phyloP scores from a whole-genome alignment of 2,329 filamentous ascomycete species.

The Aspergillus novofumigatus region DNA sequence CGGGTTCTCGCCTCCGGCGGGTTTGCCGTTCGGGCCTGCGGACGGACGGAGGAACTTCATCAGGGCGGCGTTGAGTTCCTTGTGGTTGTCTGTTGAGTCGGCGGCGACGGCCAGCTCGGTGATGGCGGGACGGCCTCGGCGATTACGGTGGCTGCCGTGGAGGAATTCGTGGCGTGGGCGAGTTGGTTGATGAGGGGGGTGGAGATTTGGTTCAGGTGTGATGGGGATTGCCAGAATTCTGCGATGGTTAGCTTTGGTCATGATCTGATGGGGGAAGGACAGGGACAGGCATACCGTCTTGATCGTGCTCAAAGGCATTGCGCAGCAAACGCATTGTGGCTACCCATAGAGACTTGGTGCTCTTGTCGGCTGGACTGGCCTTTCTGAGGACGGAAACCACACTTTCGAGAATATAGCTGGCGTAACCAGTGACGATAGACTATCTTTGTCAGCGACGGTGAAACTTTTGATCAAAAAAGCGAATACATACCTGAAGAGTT shows the following conservation, averaged over 20 bases:
- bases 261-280: no score
- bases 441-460: conserved; percentile 20
- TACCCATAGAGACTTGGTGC: conserved; percentile 61
- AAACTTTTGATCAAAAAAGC: not conserved
- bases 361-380: conserved; percentile 37
- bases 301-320: conserved; percentile 79
- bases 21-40: conserved; percentile 22
- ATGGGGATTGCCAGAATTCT: conserved; percentile 89
- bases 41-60: conserved; percentile 70
- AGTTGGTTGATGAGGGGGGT: conserved; percentile 68
- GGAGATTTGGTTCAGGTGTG: conserved; percentile 73
- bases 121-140: conserved; percentile 65
- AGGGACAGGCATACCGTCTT: conserved; percentile 57
- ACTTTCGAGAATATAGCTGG: conserved; percentile 76
- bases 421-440: conserved; percentile 91
- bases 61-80: conserved; percentile 75
- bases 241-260: not conserved
- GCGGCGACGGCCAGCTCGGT: conserved; percentile 75
- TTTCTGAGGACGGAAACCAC: conserved; percentile 59
- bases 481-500: conserved; percentile 61
- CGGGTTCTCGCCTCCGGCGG: conserved; percentile 52
- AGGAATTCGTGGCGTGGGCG: conserved; percentile 37
- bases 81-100: conserved; percentile 84
- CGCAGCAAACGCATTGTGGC: conserved; percentile 67
- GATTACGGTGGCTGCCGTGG: conserved; percentile 44